Conservation (phyloP, 371 early-diverging fungal species). For the Mucor irregularis region DNA sequence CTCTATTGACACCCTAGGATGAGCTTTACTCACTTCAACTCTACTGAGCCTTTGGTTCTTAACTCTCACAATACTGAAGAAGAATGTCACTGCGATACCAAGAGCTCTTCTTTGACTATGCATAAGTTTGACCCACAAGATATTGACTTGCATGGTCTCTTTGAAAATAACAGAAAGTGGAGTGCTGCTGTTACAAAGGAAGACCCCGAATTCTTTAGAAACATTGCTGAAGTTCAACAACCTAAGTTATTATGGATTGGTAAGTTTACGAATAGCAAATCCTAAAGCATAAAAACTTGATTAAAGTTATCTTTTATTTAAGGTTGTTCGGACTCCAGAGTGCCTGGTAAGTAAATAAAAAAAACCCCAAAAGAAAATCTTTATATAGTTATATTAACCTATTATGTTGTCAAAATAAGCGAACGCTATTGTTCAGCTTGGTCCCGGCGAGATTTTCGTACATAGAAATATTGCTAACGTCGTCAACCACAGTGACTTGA, state of each 20-base stretch:
- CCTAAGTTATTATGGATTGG: slow-evolving; percentile 95
- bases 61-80: background rate
- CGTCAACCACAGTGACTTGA: slow-evolving; percentile 76
- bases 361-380: too few relatives aligned
- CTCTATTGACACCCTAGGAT: background rate
- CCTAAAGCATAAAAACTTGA: background rate
- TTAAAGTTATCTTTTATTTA: background rate
- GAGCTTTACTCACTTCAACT: background rate
- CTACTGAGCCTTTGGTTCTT: background rate
- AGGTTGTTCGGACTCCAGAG: slow-evolving; percentile 89
- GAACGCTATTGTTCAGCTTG: slow-evolving; percentile 58
- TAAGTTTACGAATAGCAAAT: slow-evolving; percentile 8
- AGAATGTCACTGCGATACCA: background rate
- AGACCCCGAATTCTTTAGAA: slow-evolving; percentile 40
- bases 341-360: slow-evolving; percentile 43
- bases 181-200: slow-evolving; percentile 36
- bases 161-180: slow-evolving; percentile 40
- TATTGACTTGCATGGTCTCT: slow-evolving; percentile 16
- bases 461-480: slow-evolving; percentile 97
- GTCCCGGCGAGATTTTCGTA: slow-evolving; percentile 91
- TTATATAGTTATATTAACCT: too few relatives aligned
- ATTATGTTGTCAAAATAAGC: too few relatives aligned
- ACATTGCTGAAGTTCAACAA: slow-evolving; percentile 68
- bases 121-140: slow-evolving; percentile 34
- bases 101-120: background rate